Conservation (phyloP, 768 basidiomycete species). For the Leccinum longicurvipes region DNA sequence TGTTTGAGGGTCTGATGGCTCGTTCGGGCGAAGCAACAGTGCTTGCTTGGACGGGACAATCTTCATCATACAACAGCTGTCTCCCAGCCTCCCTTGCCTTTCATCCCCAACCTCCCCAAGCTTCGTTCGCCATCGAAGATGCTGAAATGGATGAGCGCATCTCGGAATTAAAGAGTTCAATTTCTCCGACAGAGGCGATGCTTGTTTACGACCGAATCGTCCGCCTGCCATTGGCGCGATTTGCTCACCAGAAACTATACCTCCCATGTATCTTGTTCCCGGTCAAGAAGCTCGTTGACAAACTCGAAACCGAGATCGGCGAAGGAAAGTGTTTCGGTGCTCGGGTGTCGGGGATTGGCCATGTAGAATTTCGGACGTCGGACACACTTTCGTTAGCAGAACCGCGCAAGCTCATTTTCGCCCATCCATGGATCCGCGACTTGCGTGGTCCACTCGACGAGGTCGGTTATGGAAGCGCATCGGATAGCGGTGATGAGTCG, state of each 20-base stretch:
- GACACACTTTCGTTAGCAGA: not conserved
- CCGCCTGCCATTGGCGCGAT: not conserved
- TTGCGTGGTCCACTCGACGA: not conserved
- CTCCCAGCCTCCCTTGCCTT: constrained; percentile 1
- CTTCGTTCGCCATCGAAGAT: not conserved
- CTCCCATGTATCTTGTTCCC: constrained; percentile 12
- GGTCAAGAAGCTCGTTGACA: not conserved
- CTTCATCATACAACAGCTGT: constrained; percentile 14
- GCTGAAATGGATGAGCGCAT: not conserved
- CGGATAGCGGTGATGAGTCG: not conserved
- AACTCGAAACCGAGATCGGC: not conserved
- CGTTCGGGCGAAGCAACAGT: not conserved
- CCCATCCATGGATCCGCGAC: constrained; percentile 12
- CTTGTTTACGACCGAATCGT: not conserved
- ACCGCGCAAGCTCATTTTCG: constrained; percentile 1
- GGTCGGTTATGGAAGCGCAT: not conserved
- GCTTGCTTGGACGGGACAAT: constrained; percentile 6
- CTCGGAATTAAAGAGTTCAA: not conserved
- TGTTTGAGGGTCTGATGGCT: not conserved
- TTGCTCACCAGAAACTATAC: not conserved
- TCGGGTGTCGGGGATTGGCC: not conserved
- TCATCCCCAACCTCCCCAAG: not conserved
- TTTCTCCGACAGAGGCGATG: not conserved
- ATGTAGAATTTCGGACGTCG: constrained; percentile 1
- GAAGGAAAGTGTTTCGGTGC: not conserved